These are phyloP conservation scores for Ambispora gerdemannii DNA, from an alignment of 192 early-diverging fungal species.

Conservation along the genomic window DNA sequence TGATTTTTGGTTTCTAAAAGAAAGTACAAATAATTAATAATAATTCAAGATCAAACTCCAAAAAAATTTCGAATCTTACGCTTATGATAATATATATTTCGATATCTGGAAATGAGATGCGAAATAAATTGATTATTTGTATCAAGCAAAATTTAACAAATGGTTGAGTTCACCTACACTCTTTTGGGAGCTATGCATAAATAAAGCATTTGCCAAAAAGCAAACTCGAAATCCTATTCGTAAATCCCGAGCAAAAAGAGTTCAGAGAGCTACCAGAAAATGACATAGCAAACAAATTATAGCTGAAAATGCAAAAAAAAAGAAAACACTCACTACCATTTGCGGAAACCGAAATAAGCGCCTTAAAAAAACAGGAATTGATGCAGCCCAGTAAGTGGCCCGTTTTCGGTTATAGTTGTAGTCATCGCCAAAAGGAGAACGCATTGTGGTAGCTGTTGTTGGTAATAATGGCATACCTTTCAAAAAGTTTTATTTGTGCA, in stretches of 20 bases:
- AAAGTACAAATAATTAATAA: slow-evolving; percentile 10
- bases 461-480: slow-evolving; percentile 31
- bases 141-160: not conserved
- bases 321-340: slow-evolving; percentile 69
- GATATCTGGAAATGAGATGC: slow-evolving; percentile 59
- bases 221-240: slow-evolving; percentile 52
- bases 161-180: slow-evolving; percentile 69
- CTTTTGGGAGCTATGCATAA: slow-evolving; percentile 72
- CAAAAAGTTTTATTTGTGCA: too few species aligned
- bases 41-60: not conserved
- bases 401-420: slow-evolving; percentile 1
- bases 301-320: not conserved
- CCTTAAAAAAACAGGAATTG: slow-evolving; percentile 53
- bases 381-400: slow-evolving; percentile 22
- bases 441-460: slow-evolving; percentile 24
- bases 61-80: slow-evolving; percentile 53
- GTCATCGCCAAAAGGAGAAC: not conserved
- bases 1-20: slow-evolving; percentile 92
- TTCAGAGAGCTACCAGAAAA: not conserved
- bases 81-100: slow-evolving; percentile 95
- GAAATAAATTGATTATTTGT: not conserved
- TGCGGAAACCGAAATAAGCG: slow-evolving; percentile 62
- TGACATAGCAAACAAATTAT: not conserved
- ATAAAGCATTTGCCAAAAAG: slow-evolving; percentile 87
- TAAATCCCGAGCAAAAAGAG: not conserved